Evolutionary conservation across 805 yeast genomes (phyloP), one percentile per base, ranked within the genome.

Genomic region (Jamesozyma hellenica): DNA sequence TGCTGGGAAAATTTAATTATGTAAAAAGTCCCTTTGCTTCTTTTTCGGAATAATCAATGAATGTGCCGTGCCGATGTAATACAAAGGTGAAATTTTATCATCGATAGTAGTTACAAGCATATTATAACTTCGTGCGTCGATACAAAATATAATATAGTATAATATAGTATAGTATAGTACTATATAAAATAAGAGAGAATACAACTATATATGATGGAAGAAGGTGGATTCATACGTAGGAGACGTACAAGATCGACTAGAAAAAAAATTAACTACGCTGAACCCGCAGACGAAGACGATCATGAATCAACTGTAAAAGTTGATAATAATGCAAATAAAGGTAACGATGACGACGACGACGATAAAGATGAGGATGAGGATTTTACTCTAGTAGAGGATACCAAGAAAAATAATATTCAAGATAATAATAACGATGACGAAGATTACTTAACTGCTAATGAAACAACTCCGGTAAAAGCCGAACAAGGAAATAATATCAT

Each of bases 261-360:
- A 30, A 51, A 52, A 37, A 58, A 56, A 8, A 63, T 65, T 21
- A 65, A 59, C 30, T 64, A 64, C 38, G 61, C 53, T 3, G 69
- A 64, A 36, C 49, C 47, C 40, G 51, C 56, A 28, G 56, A 53
- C 26, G 53, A 16, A 13, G 47, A 32, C n/a, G 40, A 32, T 4
- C 45, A 42, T 26, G 40, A 35, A 4, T 30, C 30, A 12, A 38
- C 37, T 11, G 13, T 42, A 31, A 34, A 38, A 28, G 28, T 14
- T 7, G 41, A 33, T 21, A 14, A 4, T 14, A 25, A 19, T 27
- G n/a, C n/a, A n/a, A n/a, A n/a, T n/a, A 11, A 32, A 39, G 21
- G n/a, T 41, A 31, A 32, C 32, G 19, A 21, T 14, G 11, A n/a
- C n/a, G n/a, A n/a, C n/a, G n/a, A n/a, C n/a, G n/a, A n/a, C n/a